Evolutionary conservation across 1,284 basidiomycete genomes (phyloP).

Genomic region (Agaricales sp.): DNA sequence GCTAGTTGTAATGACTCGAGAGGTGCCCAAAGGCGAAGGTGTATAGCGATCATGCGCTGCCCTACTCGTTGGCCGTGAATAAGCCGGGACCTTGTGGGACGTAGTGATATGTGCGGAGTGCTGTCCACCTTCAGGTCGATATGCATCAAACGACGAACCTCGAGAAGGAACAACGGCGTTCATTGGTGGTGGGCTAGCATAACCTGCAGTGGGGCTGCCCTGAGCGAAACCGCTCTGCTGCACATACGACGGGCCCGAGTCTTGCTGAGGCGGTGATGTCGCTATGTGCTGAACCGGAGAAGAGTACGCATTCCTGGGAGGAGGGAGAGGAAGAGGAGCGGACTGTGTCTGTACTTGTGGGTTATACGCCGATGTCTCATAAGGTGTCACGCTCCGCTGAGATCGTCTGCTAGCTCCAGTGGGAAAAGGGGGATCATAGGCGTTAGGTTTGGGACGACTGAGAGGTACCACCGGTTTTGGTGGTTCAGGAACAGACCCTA

Average conservation of each 20-base stretch:
- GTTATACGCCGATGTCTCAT: constrained; percentile 17
- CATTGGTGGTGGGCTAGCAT: constrained; percentile 3
- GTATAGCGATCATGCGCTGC: neutral
- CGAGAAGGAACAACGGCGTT: neutral
- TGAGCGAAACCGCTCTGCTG: constrained; percentile 6
- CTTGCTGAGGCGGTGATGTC: neutral
- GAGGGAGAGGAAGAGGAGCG: constrained; percentile 9
- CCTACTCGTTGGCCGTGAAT: neutral
- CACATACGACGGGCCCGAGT: constrained; percentile 5
- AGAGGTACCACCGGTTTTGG: constrained; percentile 25
- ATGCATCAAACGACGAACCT: neutral
- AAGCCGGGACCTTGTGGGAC: neutral
- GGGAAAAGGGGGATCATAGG: constrained; percentile 73
- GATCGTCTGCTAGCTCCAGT: constrained; percentile 34
- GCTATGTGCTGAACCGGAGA: constrained; percentile 1
- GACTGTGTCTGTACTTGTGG: constrained; percentile 14
- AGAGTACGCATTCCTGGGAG: constrained; percentile 2
- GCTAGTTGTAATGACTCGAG: neutral
- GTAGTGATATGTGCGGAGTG: neutral
- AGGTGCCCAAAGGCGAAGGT: neutral
- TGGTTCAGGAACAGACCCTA: constrained; percentile 16
- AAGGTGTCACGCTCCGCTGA: constrained; percentile 17
- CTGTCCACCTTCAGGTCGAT: neutral
- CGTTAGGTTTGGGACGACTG: constrained; percentile 60
- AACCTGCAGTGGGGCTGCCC: constrained; percentile 8